Evolutionary conservation across 169 alveolate species (phyloP).

Genomic region (Cryptosporidium andersoni): DNA sequence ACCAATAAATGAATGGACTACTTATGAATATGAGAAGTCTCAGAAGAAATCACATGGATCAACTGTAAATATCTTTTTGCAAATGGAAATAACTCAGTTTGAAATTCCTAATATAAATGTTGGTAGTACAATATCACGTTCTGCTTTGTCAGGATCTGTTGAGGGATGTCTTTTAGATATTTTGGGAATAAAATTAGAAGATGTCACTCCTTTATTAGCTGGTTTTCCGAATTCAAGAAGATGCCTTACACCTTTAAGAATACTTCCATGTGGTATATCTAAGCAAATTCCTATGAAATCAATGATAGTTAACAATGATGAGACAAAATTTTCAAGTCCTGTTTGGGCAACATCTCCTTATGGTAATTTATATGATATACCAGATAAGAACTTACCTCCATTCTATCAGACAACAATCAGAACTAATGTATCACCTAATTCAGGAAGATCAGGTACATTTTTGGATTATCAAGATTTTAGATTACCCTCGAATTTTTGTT

Average conservation of each 20-base stretch:
- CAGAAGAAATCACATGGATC: background rate
- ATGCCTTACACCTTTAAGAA: conserved; percentile 55
- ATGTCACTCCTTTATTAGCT: conserved; percentile 51
- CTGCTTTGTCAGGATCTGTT: conserved; percentile 39
- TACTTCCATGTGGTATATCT: conserved; percentile 48
- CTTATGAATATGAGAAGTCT: background rate
- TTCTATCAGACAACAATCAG: conserved; percentile 12
- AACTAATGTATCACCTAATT: background rate
- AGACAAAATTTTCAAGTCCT: conserved; percentile 44
- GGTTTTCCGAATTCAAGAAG: conserved; percentile 62
- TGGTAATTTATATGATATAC: conserved; percentile 46
- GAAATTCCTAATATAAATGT: conserved; percentile 29
- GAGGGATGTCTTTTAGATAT: conserved; percentile 59
- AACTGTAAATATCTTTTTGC: conserved; percentile 12
- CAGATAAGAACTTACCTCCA: conserved; percentile 61
- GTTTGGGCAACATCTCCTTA: conserved; percentile 67
- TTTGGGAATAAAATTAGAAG: conserved; percentile 26
- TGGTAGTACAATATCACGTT: conserved; percentile 46
- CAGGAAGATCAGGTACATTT: background rate
- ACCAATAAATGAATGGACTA: conserved; percentile 31
- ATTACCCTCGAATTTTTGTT: conserved; percentile 29
- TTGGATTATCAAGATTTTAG: conserved; percentile 15
- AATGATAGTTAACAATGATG: conserved; percentile 15
- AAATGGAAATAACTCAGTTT: conserved; percentile 15
- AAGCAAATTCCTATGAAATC: conserved; percentile 42